Evolutionary conservation across 2,329 filamentous ascomycete genomes (phyloP), one percentile per base, ranked within the genome.

Genomic region (Paraphoma chrysanthemicola): DNA sequence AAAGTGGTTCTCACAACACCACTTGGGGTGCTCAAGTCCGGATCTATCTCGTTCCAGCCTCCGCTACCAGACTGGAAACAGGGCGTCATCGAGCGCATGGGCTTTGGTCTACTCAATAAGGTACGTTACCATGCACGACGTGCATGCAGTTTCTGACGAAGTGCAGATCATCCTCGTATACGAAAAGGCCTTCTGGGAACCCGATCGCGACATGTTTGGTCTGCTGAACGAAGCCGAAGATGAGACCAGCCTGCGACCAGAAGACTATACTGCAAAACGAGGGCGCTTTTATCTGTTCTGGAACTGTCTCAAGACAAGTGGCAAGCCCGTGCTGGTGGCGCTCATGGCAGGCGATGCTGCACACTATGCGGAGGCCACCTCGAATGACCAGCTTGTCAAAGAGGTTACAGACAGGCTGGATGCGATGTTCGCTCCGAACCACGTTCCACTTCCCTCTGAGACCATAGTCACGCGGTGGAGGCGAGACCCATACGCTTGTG

Each of bases 201-300:
- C 88, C 6, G 85, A 89, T 43, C 87, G 92, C 63, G 93, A 99
- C 74, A 98, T 99, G 76, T 97, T 99, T 75, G 96, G 95, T 10
- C 87, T 97, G 41, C 81, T 99, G 42, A 89, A 93, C 54, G 88
- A 92, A 63, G 88, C 93, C 3, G 81, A 84, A 18, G 85, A 87
- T 57, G 81, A 84, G 3, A 84, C 88, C 54, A 96, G 92, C 70
- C 83, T 93, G 52, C 82, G 88, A 44, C 92, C 96, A 69, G 85
- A 86, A 48, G 91, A 97, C 63, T 98, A 98, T 70, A 82, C 88
- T 5, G 81, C 85, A 3, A 88, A 88, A 59, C 87, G 94, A 51
- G 94, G 94, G n/a, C 89, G 93, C 23, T 97, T 97, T 78, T 99
- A 98, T 70, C 87, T 99, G 67, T 98, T 97, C 86, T 98, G 97